Percentiles rank a stretch among this genome's conserved stretches.
Conservation (phyloP, 2,329 filamentous ascomycete species). For the Calonectria ilicicola region DNA sequence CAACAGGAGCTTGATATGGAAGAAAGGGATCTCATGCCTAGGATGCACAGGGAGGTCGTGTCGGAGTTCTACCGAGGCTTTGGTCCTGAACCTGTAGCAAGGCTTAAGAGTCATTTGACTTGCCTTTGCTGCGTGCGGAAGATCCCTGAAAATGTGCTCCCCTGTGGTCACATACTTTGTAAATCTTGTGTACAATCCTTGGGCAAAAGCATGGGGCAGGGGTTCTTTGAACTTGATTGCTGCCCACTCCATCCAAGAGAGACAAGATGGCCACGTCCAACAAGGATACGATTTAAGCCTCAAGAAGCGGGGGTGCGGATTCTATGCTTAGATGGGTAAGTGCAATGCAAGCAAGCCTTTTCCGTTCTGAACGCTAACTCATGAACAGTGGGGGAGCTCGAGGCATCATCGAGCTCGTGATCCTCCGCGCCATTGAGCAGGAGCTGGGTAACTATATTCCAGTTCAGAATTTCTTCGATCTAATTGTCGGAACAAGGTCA, state of each 20-base stretch:
- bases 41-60: conserved; percentile 2
- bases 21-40: background rate
- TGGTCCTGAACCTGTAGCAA: background rate
- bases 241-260: conserved; percentile 9
- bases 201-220: background rate
- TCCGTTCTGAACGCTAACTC: background rate
- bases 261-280: background rate
- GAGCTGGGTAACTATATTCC: background rate
- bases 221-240: background rate
- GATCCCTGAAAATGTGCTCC: conserved; percentile 16
- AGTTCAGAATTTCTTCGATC: conserved; percentile 18
- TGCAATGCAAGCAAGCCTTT: too few relatives aligned
- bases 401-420: conserved; percentile 4
- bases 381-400: conserved; percentile 1
- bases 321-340: conserved; percentile 17
- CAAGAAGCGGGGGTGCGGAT: conserved; percentile 14
- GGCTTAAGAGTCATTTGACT: conserved; percentile 9
- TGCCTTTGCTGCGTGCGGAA: conserved; percentile 18
- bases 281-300: conserved; percentile 12
- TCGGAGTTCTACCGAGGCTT: background rate
- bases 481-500: conserved; percentile 20
- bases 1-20: background rate
- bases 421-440: conserved; percentile 11
- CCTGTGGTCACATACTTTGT: conserved; percentile 16
- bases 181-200: conserved; percentile 12